Conservation (phyloP, 1,284 basidiomycete genomes). For the Vanrija humicola region DNA sequence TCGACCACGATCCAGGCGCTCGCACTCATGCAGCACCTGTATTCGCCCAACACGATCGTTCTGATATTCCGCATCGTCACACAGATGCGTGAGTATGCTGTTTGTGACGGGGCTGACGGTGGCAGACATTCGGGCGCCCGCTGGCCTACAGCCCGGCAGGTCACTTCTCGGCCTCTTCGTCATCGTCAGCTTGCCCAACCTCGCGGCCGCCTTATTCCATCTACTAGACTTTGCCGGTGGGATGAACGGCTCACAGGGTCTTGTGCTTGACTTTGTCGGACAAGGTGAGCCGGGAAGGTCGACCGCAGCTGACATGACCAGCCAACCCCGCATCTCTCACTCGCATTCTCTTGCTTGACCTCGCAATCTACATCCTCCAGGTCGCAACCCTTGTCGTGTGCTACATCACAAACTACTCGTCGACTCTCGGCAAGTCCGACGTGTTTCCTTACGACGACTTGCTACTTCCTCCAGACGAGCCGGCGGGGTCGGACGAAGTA, state of each 20-base stretch:
- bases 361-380: slow-evolving; percentile 36
- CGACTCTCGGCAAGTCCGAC: slow-evolving; percentile 19
- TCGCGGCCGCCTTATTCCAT: slow-evolving; percentile 33
- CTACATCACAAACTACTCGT: slow-evolving; percentile 29
- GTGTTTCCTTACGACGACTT: slow-evolving; percentile 38
- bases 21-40: slow-evolving; percentile 39
- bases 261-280: slow-evolving; percentile 45
- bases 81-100: slow-evolving; percentile 24
- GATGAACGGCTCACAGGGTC: slow-evolving; percentile 29
- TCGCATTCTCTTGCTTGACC: slow-evolving; percentile 38
- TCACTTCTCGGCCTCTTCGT: slow-evolving; percentile 30
- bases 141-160: slow-evolving; percentile 34
- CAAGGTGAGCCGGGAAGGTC: slow-evolving; percentile 28
- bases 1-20: slow-evolving; percentile 31
- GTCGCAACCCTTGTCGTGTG: slow-evolving; percentile 31
- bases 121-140: slow-evolving; percentile 33
- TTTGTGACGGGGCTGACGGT: neutral
- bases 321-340: slow-evolving; percentile 32
- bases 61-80: slow-evolving; percentile 34
- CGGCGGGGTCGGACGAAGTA: slow-evolving; percentile 5
- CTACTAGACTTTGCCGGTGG: slow-evolving; percentile 32
- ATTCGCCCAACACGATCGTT: slow-evolving; percentile 40
- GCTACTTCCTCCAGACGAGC: slow-evolving; percentile 27
- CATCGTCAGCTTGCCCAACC: slow-evolving; percentile 30
- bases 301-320: slow-evolving; percentile 6